Base-by-base conservation (phyloP, 805 yeast species). In the Saturnispora diversa region DNA sequence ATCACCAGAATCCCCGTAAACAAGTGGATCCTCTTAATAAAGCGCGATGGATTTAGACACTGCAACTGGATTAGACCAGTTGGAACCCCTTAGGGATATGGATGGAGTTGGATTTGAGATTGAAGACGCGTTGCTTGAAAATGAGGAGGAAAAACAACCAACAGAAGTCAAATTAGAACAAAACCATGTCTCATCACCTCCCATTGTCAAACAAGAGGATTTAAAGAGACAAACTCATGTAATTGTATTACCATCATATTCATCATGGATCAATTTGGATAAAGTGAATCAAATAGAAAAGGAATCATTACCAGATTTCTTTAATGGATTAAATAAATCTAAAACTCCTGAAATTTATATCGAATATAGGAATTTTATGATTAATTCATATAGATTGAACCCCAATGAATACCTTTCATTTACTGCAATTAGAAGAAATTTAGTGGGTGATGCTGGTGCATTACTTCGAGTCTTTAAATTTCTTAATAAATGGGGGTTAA, bases 391-490 rank as follows among this genome's bases (percentile, higher is more conserved):
- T 58, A 67, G 97, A 48, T 63, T 88, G 49, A 85, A 88, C 49
- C 96, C 96, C 17, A 81, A 81, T 51, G 96, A 88, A 58, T 87
- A 84, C 54, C 65, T 88, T 30, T 84, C 96, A 0, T 77, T 85
- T 44, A 88, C 97, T 0, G 94, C 96, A 0, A 82, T 87, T 42
- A 77, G 97, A 57, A 77, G 97, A 52, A 85, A 85, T 50, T 69
- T 88, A 43, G 87, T 85, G 11, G 94, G 95, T 42, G 97, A 88
- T 64, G 95, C 86, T 6, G 90, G 94, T 2, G 75, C 95, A 0
- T 72, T 88, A 45, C 74, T 87, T 69, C 75, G 95, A 47, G 77
- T 88, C 7, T 95, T 85, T 55, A 71, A 79, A 39, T 87, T 88
- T 55, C 64, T 88, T 43, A 84, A 77, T 50, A 83, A 82, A 58